Base-by-base conservation (phyloP, 495 filamentous ascomycete species). In the Rhypophila decipiens region DNA sequence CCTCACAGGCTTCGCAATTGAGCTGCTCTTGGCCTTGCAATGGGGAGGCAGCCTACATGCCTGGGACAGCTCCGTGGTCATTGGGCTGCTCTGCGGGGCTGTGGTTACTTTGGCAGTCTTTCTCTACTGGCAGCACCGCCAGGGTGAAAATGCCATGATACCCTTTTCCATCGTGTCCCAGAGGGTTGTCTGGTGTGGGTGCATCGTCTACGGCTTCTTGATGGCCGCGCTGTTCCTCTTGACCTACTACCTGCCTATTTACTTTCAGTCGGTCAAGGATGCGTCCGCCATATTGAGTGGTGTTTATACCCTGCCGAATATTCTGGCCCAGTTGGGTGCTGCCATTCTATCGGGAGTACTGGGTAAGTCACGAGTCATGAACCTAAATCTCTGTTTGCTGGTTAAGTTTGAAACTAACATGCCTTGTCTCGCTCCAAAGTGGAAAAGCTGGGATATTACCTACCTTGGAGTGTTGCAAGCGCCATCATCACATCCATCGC, bases 1-100 rank as follows among this genome's bases (percentile, higher is more conserved):
- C 36, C 81, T 93, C 58, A 55, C 88, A 2, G 84, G 85, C 1
- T 72, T 70, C 5, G 75, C 89, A 10, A 67, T 89, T 41, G 81
- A 78, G 50, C 64, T 89, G 3, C 57, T 91, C 21, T 66, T 91
- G 0, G 87, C 85, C 0, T 69, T 94, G 9, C 85, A 91, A 55
- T 91, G 84, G 85, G 87, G 86, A 35, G 87, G 87, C 1, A 71
- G 69, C 3, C 74, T 68, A 34, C 85, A 86, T 46, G 48, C 65
- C 2, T 90, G 86, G 87, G 61, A 57, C 29, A 70, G 69, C 42
- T 74, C 67, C 15, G 73, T 76, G n/a, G 78, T 88, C 54, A 81
- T 89, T 41, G 79, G 72, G 1, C 71, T 90, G 0, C 74, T 90
- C 22, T 68, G 84, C 7, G 57, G 85, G 8, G 80, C 77, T 44